phyloP scores from a whole-genome alignment of 768 basidiomycete species.

The Termitomyces sp. region DNA sequence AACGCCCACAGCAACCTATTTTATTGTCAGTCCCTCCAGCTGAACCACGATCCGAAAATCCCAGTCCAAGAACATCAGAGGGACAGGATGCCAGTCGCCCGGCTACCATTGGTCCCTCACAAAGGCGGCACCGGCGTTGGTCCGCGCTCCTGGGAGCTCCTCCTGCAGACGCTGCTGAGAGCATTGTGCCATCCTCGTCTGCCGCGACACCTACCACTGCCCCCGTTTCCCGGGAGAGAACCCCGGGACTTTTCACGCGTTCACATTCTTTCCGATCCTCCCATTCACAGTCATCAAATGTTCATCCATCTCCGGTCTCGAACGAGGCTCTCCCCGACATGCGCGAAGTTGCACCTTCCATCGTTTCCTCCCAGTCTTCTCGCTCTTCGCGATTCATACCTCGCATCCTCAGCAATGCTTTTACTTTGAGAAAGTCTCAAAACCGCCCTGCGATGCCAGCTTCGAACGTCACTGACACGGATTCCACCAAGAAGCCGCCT shows the following conservation, averaged over 20 bases:
- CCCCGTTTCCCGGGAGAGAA: constrained; percentile 22
- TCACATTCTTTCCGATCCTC: constrained; percentile 39
- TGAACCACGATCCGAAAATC: constrained; percentile 44
- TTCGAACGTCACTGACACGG: constrained; percentile 35
- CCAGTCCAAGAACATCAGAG: constrained; percentile 47
- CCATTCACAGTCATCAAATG: constrained; percentile 25
- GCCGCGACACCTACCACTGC: constrained; percentile 18
- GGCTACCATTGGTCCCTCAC: constrained; percentile 28
- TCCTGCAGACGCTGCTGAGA: constrained; percentile 21
- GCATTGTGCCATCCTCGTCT: constrained; percentile 9
- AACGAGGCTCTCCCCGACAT: constrained; percentile 19
- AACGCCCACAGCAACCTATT: constrained; percentile 65
- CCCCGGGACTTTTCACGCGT: constrained; percentile 26
- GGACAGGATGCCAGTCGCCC: constrained; percentile 26
- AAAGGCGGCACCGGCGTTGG: constrained; percentile 63
- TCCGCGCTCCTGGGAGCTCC: constrained; percentile 51
- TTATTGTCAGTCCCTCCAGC: constrained; percentile 39
- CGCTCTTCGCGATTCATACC: constrained; percentile 67
- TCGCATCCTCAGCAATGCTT: constrained; percentile 64
- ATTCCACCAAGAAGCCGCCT: constrained; percentile 30
- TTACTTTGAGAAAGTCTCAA: constrained; percentile 55
- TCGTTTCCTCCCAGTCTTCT: constrained; percentile 30
- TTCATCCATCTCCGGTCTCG: constrained; percentile 23
- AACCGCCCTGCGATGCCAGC: constrained; percentile 41
- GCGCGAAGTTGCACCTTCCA: constrained; percentile 20